Conservation (phyloP, 2,329 filamentous ascomycete species). For the Nectriaceae sp. region DNA sequence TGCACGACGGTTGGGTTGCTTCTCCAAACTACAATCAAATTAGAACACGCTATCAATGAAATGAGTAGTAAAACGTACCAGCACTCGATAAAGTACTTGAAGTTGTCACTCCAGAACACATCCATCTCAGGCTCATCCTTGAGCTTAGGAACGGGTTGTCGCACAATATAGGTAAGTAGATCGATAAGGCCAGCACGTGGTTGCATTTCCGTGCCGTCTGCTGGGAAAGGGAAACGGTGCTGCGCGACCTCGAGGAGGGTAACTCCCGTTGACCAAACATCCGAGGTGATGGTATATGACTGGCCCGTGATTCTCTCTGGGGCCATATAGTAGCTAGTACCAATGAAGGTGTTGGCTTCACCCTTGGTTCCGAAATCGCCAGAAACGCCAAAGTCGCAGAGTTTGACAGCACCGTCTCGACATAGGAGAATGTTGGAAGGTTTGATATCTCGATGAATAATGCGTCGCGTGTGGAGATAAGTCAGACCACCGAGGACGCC, state of each 20-base stretch:
- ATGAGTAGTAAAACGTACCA: conserved; percentile 66
- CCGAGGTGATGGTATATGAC: conserved; percentile 96
- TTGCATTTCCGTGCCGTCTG: conserved; percentile 94
- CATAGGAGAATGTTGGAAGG: conserved; percentile 95
- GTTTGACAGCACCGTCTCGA: conserved; percentile 89
- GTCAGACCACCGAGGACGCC: conserved; percentile 91
- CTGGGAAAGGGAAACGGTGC: conserved; percentile 96
- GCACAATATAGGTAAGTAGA: conserved; percentile 94
- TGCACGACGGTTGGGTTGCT: conserved; percentile 82
- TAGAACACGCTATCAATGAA: conserved; percentile 13
- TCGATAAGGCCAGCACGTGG: conserved; percentile 92
- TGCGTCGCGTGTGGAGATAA: conserved; percentile 92
- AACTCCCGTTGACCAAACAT: conserved; percentile 97
- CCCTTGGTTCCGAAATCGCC: conserved; percentile 98
- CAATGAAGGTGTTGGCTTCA: conserved; percentile 98
- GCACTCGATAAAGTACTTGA: conserved; percentile 99
- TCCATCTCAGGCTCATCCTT: conserved; percentile 91
- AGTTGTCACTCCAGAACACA: conserved; percentile 94
- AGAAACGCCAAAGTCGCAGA: conserved; percentile 97
- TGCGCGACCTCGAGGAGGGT: conserved; percentile 99
- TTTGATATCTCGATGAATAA: conserved; percentile 99
- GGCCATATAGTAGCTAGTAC: conserved; percentile 99
- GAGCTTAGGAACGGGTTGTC: conserved; percentile 90
- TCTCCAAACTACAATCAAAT: conserved; percentile 72
- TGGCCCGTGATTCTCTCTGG: conserved; percentile 97